A percentile compares a stretch with the other conserved stretches of the same genome.
These are phyloP conservation scores for Inga leiocalycina DNA, from an alignment of 306 rosid species.

Conservation along the genomic window DNA sequence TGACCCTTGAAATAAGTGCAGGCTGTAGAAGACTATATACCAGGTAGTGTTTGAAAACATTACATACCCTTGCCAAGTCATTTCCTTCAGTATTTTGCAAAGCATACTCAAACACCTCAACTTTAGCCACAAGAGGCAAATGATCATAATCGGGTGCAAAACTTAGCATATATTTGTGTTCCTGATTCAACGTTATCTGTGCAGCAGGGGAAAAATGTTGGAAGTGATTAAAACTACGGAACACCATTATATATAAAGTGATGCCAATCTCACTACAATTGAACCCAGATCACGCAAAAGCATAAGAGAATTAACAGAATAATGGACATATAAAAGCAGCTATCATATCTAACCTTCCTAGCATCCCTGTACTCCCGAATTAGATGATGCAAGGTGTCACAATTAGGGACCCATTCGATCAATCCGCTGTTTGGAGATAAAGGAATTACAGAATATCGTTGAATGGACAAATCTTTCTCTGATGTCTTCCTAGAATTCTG, in stretches of 20 bases:
- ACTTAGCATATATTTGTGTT: conserved; percentile 91
- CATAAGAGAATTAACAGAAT: conserved; percentile 18
- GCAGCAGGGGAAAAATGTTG: conserved; percentile 19
- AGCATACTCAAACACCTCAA: conserved; percentile 96
- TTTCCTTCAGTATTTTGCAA: conserved; percentile 91
- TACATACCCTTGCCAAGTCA: conserved; percentile 77
- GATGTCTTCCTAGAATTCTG: conserved; percentile 81
- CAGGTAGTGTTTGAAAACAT: conserved; percentile 18
- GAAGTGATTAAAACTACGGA: conserved; percentile 26
- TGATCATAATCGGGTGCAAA: conserved; percentile 98
- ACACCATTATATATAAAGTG: conserved; percentile 7
- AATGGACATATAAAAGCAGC: background rate
- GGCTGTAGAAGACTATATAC: conserved; percentile 21
- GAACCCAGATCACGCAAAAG: conserved; percentile 10
- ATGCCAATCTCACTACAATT: conserved; percentile 17
- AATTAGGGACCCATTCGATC: conserved; percentile 97
- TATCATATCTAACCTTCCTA: conserved; percentile 71
- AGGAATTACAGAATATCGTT: conserved; percentile 90
- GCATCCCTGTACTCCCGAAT: conserved; percentile 94
- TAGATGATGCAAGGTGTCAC: conserved; percentile 89
- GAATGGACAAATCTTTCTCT: conserved; percentile 84
- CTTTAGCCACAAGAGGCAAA: conserved; percentile 94
- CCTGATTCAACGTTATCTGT: conserved; percentile 92
- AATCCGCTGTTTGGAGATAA: conserved; percentile 97
- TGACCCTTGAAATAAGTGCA: conserved; percentile 33